A percentile compares a stretch with the other conserved stretches of the same genome.
Conservation (phyloP, 2,329 filamentous ascomycete genomes). For the Colletotrichum salicis region DNA sequence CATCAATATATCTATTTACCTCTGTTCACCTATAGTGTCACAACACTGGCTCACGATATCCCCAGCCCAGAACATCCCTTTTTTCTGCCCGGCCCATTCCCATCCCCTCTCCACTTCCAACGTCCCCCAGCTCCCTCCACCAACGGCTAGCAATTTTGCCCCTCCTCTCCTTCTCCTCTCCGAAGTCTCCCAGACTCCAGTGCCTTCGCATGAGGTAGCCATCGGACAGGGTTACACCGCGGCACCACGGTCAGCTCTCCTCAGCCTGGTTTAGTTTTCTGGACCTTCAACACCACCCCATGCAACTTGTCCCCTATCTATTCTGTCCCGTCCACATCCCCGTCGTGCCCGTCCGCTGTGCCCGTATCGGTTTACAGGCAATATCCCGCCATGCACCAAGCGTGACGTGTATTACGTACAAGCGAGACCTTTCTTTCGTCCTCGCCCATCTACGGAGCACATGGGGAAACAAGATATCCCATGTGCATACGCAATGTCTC, state of each 20-base stretch:
- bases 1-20: too few species aligned
- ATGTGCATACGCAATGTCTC: background rate
- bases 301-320: constrained; percentile 1
- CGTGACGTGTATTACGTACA: constrained; percentile 29
- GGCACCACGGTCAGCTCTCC: background rate
- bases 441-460: too few species aligned
- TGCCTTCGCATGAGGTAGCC: background rate
- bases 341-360: background rate
- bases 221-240: background rate
- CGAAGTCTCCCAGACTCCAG: background rate
- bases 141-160: background rate
- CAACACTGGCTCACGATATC: too few species aligned
- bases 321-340: background rate
- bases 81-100: background rate
- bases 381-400: constrained; percentile 14
- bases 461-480: background rate
- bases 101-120: background rate
- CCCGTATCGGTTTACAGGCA: constrained; percentile 22
- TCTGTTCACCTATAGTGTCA: too few species aligned
- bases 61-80: background rate
- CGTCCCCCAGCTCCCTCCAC: background rate
- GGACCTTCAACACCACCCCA: background rate
- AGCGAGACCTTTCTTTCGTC: constrained; percentile 6
- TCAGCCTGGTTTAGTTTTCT: background rate
- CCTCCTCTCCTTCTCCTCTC: background rate